Evolutionary conservation across 1,139 yeast genomes (phyloP).

Genomic region (Suhomyces kunorum): DNA sequence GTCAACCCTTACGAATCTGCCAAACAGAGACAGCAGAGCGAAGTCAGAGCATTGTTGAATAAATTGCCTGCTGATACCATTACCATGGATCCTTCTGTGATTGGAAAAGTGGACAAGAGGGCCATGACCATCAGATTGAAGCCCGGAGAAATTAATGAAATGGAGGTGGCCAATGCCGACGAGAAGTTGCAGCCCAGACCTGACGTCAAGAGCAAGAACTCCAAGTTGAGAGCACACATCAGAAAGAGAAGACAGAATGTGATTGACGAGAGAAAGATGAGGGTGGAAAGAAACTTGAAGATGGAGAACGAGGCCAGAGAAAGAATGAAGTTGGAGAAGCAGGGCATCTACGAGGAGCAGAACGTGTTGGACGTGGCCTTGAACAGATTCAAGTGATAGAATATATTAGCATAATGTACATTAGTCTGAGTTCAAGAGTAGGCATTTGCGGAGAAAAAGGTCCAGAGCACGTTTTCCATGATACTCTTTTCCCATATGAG

Average conservation of each 20-base stretch:
- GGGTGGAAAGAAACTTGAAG: conserved; percentile 75
- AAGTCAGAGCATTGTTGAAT: conserved; percentile 81
- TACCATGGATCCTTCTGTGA: conserved; percentile 80
- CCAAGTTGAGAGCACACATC: conserved; percentile 75
- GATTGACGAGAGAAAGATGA: conserved; percentile 80
- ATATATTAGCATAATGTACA: conserved; percentile 9
- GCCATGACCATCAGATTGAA: conserved; percentile 64
- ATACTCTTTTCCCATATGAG: conserved; percentile 28
- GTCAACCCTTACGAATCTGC: conserved; percentile 89
- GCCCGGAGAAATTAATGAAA: conserved; percentile 55
- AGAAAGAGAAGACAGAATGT: conserved; percentile 87
- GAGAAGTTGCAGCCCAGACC: conserved; percentile 51
- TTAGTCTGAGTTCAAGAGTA: neutral
- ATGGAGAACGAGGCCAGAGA: conserved; percentile 75
- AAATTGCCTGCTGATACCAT: conserved; percentile 93
- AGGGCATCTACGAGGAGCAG: conserved; percentile 54
- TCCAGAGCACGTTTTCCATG: conserved; percentile 16
- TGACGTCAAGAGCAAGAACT: conserved; percentile 74
- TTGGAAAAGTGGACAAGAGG: conserved; percentile 81
- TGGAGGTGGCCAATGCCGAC: conserved; percentile 38
- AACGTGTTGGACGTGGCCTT: conserved; percentile 59
- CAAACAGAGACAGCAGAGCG: conserved; percentile 91
- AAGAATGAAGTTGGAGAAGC: conserved; percentile 46
- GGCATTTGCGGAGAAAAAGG: neutral
- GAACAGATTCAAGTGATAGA: conserved; percentile 49